Base-by-base conservation (phyloP, 371 early-diverging fungal genomes). In the Nematocida displodere region DNA sequence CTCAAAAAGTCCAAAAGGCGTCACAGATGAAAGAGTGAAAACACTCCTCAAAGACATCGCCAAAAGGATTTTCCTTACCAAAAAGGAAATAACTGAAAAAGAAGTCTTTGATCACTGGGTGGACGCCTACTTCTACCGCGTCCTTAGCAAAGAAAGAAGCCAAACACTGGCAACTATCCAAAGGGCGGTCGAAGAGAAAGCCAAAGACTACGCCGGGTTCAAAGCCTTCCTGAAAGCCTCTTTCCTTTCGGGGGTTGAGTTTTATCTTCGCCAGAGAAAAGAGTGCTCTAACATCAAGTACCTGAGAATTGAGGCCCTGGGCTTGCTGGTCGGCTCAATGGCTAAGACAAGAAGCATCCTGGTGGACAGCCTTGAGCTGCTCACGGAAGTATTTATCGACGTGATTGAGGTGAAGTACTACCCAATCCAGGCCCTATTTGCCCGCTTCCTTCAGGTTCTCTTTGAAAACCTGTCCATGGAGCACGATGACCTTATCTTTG, bases 1-100 rank as follows among this genome's bases (percentile, higher is more conserved):
- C 11, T 63, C 79, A 2, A 80, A 81, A 52, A 58, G 52, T 5
- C 53, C 67, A 22, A 80, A 83, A 37, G 58, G 59, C 0, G 15
- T 37, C 4, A 66, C 55, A 28, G 77, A 76, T 33, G 66, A 66
- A 22, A 8, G 75, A 49, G 37, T 75, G 28, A 54, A 67, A 40
- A 36, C 7, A 2, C 37, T 76, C 0, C 77, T 76, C 48, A 76
- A 71, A 71, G 77, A 76, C 28, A 66, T 76, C 1, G 54, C 65
- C 15, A 64, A 39, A 17, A 17, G 54, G 11, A 76, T 66, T 15
- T 68, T 76, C 77, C 61, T 64, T 1, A 52, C 42, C 8, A 17
- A 24, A 2, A 76, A 66, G 22, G 77, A 76, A 26, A 31, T 28
- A 2, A 5, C 13, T 34, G 75, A 71, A 5, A 58, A 62, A 37